Base-by-base conservation (phyloP, 169 alveolate species). In the Neospora caninum region DNA sequence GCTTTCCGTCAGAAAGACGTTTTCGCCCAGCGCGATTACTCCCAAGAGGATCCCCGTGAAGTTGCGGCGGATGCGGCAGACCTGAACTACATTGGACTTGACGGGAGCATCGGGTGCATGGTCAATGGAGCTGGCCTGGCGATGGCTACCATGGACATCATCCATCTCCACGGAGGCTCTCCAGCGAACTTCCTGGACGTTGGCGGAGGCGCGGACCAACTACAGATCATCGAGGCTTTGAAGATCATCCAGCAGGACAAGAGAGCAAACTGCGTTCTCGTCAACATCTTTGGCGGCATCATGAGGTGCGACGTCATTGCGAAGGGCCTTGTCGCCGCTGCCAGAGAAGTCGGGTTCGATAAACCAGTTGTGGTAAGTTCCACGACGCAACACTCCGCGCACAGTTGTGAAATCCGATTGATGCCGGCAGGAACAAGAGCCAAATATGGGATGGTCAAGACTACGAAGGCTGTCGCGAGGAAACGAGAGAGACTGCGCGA, bases 71-170 rank as follows among this genome's bases (percentile, higher is more conserved):
- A 94, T 67, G 94, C 97, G 93, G 95, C 89, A 80, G 98, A 98
- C 78, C 96, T 99, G 91, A 98, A 98, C 96, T 99, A 99, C 96
- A 97, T 99, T n/a, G 97, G 99, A 4, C 94, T 98, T 80, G 99
- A 98, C 69, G 99, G 99, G 42, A 98, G 95, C 91, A 97, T 98
- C 41, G 99, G 98, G 29, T 93, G 95, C 70, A 49, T 93, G 97
- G 99, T 99, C 41, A 99, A 99, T 88, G 99, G 99, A 6, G 99
- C 99, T 22, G 99, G 99, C 6, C 97, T 99, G n/a, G 99, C 99
- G 70, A 99, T 99, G 99, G 99, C 99, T 49, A 99, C 99, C 58
- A 97, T 99, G 99, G 99, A 97, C 93, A 13, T 95, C 41, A 22
- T 93, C 49, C 49, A 88, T 54, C 80, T 95, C 67, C 96, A 98